These are phyloP conservation scores for Crithidia thermophila DNA, from an alignment of 208 protist genomes.

Conservation along the genomic window DNA sequence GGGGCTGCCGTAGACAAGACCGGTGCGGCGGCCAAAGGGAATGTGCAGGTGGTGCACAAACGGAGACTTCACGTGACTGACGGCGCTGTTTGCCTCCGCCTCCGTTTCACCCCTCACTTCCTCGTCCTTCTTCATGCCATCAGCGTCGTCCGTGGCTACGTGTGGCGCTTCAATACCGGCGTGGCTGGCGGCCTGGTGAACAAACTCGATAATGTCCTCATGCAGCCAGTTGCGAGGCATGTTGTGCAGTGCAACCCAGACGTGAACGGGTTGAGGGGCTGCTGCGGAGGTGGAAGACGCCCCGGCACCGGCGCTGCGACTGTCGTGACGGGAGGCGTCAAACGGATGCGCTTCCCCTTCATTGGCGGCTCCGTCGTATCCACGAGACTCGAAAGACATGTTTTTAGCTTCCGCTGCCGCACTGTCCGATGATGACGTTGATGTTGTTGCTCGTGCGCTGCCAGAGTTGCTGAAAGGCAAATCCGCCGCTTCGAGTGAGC, in stretches of 20 bases:
- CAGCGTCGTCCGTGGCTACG: conserved; percentile 8
- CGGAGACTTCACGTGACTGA: conserved; percentile 51
- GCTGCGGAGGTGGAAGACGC: background rate
- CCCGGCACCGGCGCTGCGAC: background rate
- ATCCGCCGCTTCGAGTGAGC: background rate
- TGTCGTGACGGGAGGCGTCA: too few species aligned
- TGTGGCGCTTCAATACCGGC: conserved; percentile 42
- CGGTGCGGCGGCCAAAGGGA: conserved; percentile 84
- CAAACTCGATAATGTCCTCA: conserved; percentile 82
- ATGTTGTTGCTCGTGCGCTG: too few species aligned
- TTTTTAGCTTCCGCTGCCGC: too few species aligned
- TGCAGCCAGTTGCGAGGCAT: conserved; percentile 82
- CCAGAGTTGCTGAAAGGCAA: too few species aligned
- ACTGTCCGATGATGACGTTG: too few species aligned
- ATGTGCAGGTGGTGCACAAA: conserved; percentile 70
- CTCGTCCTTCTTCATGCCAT: conserved; percentile 4
- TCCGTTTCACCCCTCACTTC: conserved; percentile 3
- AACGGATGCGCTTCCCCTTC: too few species aligned
- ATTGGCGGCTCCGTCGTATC: too few species aligned
- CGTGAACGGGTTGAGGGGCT: background rate
- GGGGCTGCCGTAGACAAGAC: conserved; percentile 74
- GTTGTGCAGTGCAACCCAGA: conserved; percentile 69
- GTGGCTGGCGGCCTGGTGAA: conserved; percentile 74
- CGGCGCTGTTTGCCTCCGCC: conserved; percentile 37
- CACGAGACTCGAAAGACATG: too few species aligned